Base-by-base conservation (phyloP, 139 green algal genomes). In the Choricystis sp. region DNA sequence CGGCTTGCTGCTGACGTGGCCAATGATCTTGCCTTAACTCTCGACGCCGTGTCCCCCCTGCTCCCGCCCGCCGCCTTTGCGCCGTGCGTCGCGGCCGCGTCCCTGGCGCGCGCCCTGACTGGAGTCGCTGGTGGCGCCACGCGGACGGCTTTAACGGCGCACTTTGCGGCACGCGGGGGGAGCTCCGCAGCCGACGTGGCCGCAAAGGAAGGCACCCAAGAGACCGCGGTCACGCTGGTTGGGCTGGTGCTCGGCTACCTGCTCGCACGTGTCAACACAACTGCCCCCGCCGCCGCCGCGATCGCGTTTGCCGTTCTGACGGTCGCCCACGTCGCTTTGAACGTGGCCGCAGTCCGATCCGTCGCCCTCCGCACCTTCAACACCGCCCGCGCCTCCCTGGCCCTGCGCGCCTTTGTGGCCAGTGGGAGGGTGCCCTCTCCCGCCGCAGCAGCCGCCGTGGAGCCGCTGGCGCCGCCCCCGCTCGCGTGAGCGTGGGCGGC, bases 131-230 rank as follows among this genome's bases (percentile, higher is more conserved):
- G 72, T 21, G 83, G 84, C 16, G 85, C 88, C 1, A 93, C 86
- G 1, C 71, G 86, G 20, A 83, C 78, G 23, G 87, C 88, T 3
- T 73, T 95, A 55, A 95, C 88, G 2, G 75, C 89, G 66, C 88
- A 95, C 74, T 95, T 95, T 77, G 72, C 74, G 16, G 52, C 23
- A n/a, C 74, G 74, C 19, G 48, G 55, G 57, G 30, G 57, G 14
- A 63, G 80, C 55, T 93, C 93, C 64, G 79, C 86, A 1, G 88
- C 86, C 23, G 88, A 95, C 65, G 78, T 95, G 1, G 72, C 86
- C 1, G 79, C 86, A 26, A 94, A 92, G 69, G 88, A 94, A 66
- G 76, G 82, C 29, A 49, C 52, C 1, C 76, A 85, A 69, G 86
- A 94, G 66, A 85, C 84, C 2, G 79, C 79, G 16, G 74, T 76